These are phyloP conservation scores for Termitomyces sp. DNA, from an alignment of 768 basidiomycete species.

Conservation along the genomic window DNA sequence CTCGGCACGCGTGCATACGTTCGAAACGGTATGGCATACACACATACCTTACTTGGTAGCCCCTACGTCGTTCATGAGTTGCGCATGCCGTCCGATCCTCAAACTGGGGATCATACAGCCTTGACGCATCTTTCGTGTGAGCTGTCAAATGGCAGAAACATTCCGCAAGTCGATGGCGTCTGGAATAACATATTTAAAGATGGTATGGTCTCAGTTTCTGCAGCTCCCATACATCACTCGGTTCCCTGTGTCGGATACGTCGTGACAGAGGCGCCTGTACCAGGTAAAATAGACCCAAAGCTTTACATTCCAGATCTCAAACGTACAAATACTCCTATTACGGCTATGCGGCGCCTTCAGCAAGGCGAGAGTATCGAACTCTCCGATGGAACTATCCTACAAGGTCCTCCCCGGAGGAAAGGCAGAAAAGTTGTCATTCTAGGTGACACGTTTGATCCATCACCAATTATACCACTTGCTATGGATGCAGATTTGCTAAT, in stretches of 20 bases:
- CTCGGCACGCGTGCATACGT: constrained; percentile 78
- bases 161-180: constrained; percentile 47
- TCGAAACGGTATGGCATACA: constrained; percentile 59
- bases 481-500: constrained; percentile 66
- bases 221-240: constrained; percentile 75
- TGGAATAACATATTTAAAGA: constrained; percentile 66
- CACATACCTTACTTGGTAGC: constrained; percentile 57
- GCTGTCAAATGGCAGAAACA: constrained; percentile 54
- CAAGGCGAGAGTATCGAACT: constrained; percentile 58
- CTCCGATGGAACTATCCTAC: constrained; percentile 65
- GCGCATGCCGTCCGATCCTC: constrained; percentile 54
- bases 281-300: constrained; percentile 70
- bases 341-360: constrained; percentile 61
- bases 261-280: constrained; percentile 60
- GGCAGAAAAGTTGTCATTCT: constrained; percentile 79
- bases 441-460: constrained; percentile 82
- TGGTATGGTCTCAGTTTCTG: constrained; percentile 54
- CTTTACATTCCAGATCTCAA: constrained; percentile 63
- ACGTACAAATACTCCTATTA: constrained; percentile 64
- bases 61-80: constrained; percentile 84
- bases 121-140: constrained; percentile 50
- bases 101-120: constrained; percentile 39
- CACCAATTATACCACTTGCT: constrained; percentile 56
- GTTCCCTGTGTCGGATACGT: constrained; percentile 81
- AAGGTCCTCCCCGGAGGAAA: constrained; percentile 55